Evolutionary conservation across 1,284 basidiomycete species (phyloP), one percentile per base, ranked within the genome.

Genomic region (Fistulina hepatica): DNA sequence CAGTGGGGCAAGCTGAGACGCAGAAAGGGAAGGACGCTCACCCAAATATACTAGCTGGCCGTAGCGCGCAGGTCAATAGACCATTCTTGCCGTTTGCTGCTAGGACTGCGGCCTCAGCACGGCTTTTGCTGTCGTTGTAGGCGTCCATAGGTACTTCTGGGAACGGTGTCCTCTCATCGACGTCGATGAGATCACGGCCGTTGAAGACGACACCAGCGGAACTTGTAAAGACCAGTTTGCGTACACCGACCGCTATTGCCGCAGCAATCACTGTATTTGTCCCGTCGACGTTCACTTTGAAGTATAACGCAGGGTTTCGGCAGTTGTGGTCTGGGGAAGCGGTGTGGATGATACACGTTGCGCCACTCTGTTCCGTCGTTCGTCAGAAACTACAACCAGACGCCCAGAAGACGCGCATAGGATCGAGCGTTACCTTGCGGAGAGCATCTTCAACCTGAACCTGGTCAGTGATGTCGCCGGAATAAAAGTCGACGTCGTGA

Each of bases 11-110:
- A 32, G 21, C 5, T 36, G 23, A 19, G 27, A 40, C 42, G 28
- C n/a, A n/a, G n/a, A n/a, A 25, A 34, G 34, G 30, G 26, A n/a
- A 9, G 26, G 12, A 15, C 21, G 57, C 73, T 39, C 46, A 84
- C 89, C 94, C 95, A 55, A 97, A 98, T 53, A 98, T 95, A 10
- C 94, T 92, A n/a, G 91, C 81, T 2, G 94, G 94, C 34, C 95
- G 70, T 26, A 98, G 61, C 11, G 93, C 88, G 32, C 93, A 88
- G 0, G 95, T 98, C 44, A 86, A 61, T 6, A 97, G 67, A 3
- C 83, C 85, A 17, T 75, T 72, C 47, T 80, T 73, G 4, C 80
- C 83, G 53, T 97, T 98, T 8, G 94, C 89, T 24, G 71, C 73
- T 3, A 98, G 65, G 2, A 97, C 81, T 31, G 86, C 67, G 32